Evolutionary conservation across 1,284 basidiomycete genomes (phyloP).

Genomic region (Fomes fomentarius): DNA sequence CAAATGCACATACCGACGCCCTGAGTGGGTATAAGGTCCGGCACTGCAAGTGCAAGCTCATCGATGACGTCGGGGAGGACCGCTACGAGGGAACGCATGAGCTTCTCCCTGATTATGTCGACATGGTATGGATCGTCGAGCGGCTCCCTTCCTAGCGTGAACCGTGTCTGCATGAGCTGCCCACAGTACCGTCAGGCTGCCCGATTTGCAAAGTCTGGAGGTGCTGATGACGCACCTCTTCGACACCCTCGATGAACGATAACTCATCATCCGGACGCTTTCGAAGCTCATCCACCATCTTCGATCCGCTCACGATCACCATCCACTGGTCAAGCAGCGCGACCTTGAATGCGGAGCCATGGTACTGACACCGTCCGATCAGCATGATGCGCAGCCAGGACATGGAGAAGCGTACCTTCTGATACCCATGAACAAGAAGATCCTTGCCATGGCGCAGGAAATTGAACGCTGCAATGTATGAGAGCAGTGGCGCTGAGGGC

Average conservation of each 20-base stretch:
- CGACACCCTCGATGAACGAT: slow-evolving; percentile 37
- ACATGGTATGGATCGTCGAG: slow-evolving; percentile 32
- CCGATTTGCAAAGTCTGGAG: too few relatives aligned
- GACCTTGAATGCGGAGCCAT: slow-evolving; percentile 43
- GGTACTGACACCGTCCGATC: slow-evolving; percentile 32
- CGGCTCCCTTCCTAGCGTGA: slow-evolving; percentile 26
- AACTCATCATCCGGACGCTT: slow-evolving; percentile 42
- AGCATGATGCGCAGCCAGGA: neutral
- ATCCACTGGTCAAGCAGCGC: slow-evolving; percentile 42
- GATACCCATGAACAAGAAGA: slow-evolving; percentile 27
- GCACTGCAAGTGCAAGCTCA: slow-evolving; percentile 28
- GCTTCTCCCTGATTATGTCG: slow-evolving; percentile 26
- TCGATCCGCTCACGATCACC: slow-evolving; percentile 39
- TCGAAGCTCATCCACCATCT: slow-evolving; percentile 44
- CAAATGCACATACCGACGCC: slow-evolving; percentile 7
- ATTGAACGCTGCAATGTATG: slow-evolving; percentile 25
- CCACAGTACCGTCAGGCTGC: too few relatives aligned
- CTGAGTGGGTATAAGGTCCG: slow-evolving; percentile 19
- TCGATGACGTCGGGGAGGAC: slow-evolving; percentile 30
- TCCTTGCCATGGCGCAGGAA: slow-evolving; percentile 17
- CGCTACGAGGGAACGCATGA: slow-evolving; percentile 26
- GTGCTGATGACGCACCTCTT: slow-evolving; percentile 29
- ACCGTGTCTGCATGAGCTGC: slow-evolving; percentile 15
- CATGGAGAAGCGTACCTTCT: slow-evolving; percentile 8
- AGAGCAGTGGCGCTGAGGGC: slow-evolving; percentile 24